Conservation (phyloP, 192 early-diverging fungal genomes). For the Dispira parvispora region DNA sequence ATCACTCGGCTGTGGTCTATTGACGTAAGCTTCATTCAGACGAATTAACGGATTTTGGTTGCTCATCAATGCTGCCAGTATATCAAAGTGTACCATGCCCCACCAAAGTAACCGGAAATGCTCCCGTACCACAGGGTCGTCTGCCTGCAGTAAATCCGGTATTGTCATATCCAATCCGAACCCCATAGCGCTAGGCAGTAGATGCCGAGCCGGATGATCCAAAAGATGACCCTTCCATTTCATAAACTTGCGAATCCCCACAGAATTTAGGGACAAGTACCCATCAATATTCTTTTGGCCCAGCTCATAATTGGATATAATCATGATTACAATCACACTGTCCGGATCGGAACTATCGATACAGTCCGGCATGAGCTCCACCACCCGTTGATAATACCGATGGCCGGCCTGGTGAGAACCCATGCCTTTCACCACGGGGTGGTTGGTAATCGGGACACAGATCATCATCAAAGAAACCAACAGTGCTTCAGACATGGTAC, state of each 20-base stretch:
- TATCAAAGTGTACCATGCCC: neutral
- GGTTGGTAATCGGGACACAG: neutral
- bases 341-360: neutral
- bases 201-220: conserved; percentile 5
- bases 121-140: conserved; percentile 3
- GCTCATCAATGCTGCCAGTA: neutral
- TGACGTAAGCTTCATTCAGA: neutral
- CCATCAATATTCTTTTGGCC: neutral
- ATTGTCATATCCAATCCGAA: neutral
- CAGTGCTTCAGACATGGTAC: neutral
- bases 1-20: neutral
- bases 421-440: neutral
- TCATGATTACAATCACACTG: neutral
- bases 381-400: neutral
- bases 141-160: neutral
- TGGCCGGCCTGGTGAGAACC: neutral
- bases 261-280: neutral
- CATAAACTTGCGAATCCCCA: neutral
- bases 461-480: neutral
- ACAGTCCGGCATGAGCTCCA: neutral
- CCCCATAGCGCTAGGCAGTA: neutral
- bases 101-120: conserved; percentile 5
- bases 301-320: conserved; percentile 6
- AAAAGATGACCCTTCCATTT: neutral
- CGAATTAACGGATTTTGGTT: neutral